Evolutionary conservation across 2,329 filamentous ascomycete species (phyloP).

Genomic region (Phoma sp.): DNA sequence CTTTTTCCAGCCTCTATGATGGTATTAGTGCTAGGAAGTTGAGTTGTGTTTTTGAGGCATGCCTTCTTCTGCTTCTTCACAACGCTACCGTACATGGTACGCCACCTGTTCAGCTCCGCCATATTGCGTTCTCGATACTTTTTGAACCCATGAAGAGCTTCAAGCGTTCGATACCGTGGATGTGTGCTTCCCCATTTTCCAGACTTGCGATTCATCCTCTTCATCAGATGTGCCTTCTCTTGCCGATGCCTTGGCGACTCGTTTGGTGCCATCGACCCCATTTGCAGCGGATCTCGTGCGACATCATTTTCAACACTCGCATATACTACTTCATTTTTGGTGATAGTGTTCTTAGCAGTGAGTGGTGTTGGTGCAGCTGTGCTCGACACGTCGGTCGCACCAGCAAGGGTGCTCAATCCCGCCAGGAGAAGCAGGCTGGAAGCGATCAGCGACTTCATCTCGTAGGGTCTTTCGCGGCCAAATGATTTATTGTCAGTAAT

Average conservation of each 20-base stretch:
- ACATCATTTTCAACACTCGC: neutral
- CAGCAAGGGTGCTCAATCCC: neutral
- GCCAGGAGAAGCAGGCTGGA: neutral
- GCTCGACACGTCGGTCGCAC: neutral
- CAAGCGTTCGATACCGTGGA: conserved; percentile 30
- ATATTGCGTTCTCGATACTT: conserved; percentile 28
- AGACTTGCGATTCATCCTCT: conserved; percentile 24
- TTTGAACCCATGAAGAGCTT: conserved; percentile 26
- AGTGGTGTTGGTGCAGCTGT: neutral
- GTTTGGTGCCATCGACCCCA: conserved; percentile 17
- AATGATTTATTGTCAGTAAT: neutral
- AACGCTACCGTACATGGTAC: conserved; percentile 29
- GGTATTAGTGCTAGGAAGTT: neutral
- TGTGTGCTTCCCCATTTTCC: conserved; percentile 28
- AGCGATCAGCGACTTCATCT: neutral
- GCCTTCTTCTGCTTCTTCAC: conserved; percentile 34
- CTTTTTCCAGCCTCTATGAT: conserved; percentile 26
- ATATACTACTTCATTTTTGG: neutral
- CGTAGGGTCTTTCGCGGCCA: too few species aligned
- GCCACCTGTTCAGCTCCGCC: conserved; percentile 32
- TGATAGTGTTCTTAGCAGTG: neutral
- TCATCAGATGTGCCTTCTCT: conserved; percentile 28
- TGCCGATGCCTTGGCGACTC: conserved; percentile 24
- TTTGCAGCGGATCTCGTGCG: conserved; percentile 18
- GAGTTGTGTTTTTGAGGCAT: neutral